Evolutionary conservation across 495 filamentous ascomycete species (phyloP), one percentile per base, ranked within the genome.

Genomic region (Physcia stellaris): DNA sequence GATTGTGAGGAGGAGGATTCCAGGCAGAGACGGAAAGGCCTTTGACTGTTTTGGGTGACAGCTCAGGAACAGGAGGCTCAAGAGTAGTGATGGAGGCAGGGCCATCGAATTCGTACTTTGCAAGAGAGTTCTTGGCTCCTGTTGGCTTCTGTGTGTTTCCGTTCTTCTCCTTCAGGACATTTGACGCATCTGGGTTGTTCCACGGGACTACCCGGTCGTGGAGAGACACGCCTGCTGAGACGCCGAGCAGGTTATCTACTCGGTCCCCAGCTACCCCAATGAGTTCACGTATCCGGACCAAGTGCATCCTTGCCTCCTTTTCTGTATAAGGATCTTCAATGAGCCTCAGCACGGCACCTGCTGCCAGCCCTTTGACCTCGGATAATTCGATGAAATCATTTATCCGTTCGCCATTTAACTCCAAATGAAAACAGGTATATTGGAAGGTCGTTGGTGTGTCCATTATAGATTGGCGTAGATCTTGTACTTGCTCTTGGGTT

Each of bases 341-440:
- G 42, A 99, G 62, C 24, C 67, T 70, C 27, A 96, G 65, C 54
- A 83, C 77, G 9, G 86, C 78, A 39, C 80, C 77, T 6, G 76
- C 61, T 26, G 68, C 70, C 22, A 96, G 68, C 30, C 68, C 86
- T n/a, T 75, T 66, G 16, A 95, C 80, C 56, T 96, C 92, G 19
- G 87, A 90, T 31, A 99, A 66, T 61, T 93, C 85, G 40, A 88
- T 65, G 47, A 87, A 96, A 62, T 99, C 92, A 56, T 95, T 95
- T 66, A 96, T 79, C 30, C 81, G 77, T 51, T 78, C 61, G 38
- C 81, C 80, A 16, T 84, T 74, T 62, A 83, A 75, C 55, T 96
- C 86, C 29, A 99, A 75, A 60, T 96, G 92, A 68, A 99, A 99
- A 66, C 92, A 99, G 28, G 92, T 88, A 64, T 96, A 95, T 60